A percentile compares a stretch with the other conserved stretches of the same genome.
Evolutionary conservation across 441 rosid genomes (phyloP).

Genomic region (Pelargonium cotyledonis): DNA sequence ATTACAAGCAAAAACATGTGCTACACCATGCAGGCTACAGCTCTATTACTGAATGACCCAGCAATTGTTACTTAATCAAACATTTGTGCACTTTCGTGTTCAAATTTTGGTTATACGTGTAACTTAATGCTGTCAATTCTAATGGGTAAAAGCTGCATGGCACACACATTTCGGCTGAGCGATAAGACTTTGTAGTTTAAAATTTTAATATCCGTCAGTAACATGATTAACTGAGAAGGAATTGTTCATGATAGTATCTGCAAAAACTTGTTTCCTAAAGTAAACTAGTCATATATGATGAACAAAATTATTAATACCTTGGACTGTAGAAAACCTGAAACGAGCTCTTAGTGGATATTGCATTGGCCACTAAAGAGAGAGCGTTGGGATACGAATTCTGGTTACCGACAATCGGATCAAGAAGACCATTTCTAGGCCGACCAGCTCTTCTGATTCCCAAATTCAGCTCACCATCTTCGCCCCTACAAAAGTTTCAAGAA

Average conservation of each 20-base stretch:
- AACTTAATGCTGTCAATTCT: neutral
- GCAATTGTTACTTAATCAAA: neutral
- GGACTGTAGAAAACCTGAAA: conserved; percentile 84
- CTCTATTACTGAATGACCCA: too few relatives aligned
- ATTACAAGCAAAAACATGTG: neutral
- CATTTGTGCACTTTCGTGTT: neutral
- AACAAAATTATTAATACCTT: conserved; percentile 42
- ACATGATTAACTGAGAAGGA: neutral
- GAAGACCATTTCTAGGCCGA: conserved; percentile 69
- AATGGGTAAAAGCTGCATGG: neutral
- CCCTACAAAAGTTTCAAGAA: conserved; percentile 37
- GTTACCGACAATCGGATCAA: conserved; percentile 49
- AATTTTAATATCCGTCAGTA: neutral
- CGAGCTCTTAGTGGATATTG: conserved; percentile 53
- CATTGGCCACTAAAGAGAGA: conserved; percentile 64
- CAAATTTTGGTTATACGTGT: neutral
- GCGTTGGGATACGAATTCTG: conserved; percentile 44
- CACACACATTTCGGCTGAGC: too few relatives aligned
- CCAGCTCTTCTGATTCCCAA: conserved; percentile 74
- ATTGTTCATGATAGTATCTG: neutral
- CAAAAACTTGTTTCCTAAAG: neutral
- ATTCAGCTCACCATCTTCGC: conserved; percentile 73
- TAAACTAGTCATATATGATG: conserved; percentile 2
- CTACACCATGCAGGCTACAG: neutral
- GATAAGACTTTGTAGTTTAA: neutral